These are phyloP conservation scores for Xylogone sp. DNA, from an alignment of 2,329 filamentous ascomycete species.

Conservation along the genomic window DNA sequence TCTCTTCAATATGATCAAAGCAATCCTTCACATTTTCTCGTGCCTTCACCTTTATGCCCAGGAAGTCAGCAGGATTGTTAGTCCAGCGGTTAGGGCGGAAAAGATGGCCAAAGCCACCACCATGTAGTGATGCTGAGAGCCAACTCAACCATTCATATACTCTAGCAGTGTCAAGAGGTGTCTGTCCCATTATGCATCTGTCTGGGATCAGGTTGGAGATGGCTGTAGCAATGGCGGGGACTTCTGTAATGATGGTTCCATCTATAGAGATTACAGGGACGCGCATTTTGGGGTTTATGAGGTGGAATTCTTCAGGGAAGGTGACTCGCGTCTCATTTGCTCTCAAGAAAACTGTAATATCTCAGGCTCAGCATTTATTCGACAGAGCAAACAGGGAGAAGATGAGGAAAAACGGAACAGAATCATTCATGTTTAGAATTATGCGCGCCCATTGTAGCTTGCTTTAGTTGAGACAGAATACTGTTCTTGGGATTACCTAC, in stretches of 20 bases:
- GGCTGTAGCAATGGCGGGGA: constrained; percentile 27
- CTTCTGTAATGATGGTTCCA: constrained; percentile 28
- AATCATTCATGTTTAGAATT: too few relatives aligned
- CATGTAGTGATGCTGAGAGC: constrained; percentile 29
- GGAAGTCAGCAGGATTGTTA: constrained; percentile 15
- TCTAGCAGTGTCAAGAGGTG: constrained; percentile 24
- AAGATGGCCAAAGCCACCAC: constrained; percentile 21
- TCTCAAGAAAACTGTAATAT: constrained; percentile 7
- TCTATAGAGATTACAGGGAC: constrained; percentile 28
- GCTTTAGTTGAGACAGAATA: too few relatives aligned
- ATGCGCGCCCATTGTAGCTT: too few relatives aligned
- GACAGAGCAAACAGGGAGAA: too few relatives aligned
- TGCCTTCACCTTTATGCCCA: constrained; percentile 18
- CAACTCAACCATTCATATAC: constrained; percentile 33
- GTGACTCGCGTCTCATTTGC: constrained; percentile 1
- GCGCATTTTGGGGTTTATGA: constrained; percentile 29
- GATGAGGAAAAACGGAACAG: too few relatives aligned
- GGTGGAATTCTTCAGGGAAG: constrained; percentile 15
- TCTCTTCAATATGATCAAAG: constrained; percentile 22
- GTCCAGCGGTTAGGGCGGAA: constrained; percentile 23
- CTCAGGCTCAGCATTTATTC: constrained; percentile 16
- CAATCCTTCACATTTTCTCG: constrained; percentile 18
- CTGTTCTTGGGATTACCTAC: too few relatives aligned
- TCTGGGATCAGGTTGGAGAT: constrained; percentile 28
- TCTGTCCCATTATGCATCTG: constrained; percentile 25